phyloP scores from a whole-genome alignment of 1,284 basidiomycete species.

The Lentinula novae-zelandiae region DNA sequence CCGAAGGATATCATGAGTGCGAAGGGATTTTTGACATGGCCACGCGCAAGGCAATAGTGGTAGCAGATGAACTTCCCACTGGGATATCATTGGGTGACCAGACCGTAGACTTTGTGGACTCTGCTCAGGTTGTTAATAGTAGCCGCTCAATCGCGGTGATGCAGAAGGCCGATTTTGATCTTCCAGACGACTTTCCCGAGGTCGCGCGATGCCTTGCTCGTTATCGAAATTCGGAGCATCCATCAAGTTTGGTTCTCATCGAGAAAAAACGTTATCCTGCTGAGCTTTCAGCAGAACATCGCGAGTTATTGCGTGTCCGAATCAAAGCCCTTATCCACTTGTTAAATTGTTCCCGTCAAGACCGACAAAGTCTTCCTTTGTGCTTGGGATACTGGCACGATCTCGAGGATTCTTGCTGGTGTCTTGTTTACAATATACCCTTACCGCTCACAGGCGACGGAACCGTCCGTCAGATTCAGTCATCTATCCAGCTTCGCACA shows the following conservation, averaged over 20 bases:
- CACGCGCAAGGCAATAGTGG: conserved; percentile 8
- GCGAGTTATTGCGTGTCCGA: neutral
- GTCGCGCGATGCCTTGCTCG: conserved; percentile 6
- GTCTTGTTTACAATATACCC: conserved; percentile 7
- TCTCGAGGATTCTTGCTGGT: conserved; percentile 11
- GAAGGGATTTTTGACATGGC: conserved; percentile 9
- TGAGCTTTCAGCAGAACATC: conserved; percentile 1
- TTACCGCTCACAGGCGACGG: neutral
- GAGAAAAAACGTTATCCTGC: conserved; percentile 12
- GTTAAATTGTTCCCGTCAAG: conserved; percentile 4
- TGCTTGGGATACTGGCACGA: conserved; percentile 13
- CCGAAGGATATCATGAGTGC: neutral
- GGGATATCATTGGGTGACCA: neutral
- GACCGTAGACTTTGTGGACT: neutral
- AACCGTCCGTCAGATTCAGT: neutral
- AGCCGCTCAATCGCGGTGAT: neutral
- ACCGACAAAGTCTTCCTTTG: neutral
- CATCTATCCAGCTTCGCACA: neutral
- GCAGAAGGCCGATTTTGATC: conserved; percentile 7
- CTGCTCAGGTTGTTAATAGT: neutral
- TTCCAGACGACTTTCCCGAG: neutral
- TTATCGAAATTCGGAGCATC: neutral
- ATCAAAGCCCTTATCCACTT: conserved; percentile 6
- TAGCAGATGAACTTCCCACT: neutral
- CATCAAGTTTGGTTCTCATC: conserved; percentile 7